phyloP scores from a whole-genome alignment of 345 rosid species.

The Salix purpurea region DNA sequence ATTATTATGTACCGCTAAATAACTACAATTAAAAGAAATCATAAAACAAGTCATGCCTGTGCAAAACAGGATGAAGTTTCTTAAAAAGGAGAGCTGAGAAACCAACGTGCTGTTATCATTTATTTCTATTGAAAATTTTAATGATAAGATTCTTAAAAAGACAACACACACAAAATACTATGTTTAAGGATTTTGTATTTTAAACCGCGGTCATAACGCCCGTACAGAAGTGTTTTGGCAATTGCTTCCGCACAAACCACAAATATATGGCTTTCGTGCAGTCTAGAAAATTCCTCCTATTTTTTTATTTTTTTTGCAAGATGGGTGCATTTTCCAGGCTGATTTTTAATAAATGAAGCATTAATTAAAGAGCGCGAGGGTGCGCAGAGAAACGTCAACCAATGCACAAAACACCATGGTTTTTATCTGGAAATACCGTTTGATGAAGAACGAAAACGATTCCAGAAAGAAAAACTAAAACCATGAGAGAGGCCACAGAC shows the following conservation, averaged over 20 bases:
- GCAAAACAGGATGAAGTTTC: no score
- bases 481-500: not conserved
- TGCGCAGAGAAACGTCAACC: not conserved
- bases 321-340: not conserved
- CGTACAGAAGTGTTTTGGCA: no score
- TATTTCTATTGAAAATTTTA: no score
- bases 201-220: no score
- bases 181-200: no score
- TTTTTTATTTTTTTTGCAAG: not conserved
- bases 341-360: not conserved
- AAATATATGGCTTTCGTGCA: not conserved
- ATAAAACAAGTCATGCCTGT: no score
- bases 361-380: not conserved
- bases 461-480: not conserved
- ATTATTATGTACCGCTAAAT: no score
- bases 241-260: not conserved
- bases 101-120: no score
- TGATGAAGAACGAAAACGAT: not conserved
- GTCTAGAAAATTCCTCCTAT: not conserved
- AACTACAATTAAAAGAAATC: no score
- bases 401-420: conserved; percentile 1
- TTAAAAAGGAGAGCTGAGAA: no score
- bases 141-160: no score
- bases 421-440: not conserved
- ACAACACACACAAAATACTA: no score